Base-by-base conservation (phyloP, 139 green algal species). In the Chlorella sorokiniana region DNA sequence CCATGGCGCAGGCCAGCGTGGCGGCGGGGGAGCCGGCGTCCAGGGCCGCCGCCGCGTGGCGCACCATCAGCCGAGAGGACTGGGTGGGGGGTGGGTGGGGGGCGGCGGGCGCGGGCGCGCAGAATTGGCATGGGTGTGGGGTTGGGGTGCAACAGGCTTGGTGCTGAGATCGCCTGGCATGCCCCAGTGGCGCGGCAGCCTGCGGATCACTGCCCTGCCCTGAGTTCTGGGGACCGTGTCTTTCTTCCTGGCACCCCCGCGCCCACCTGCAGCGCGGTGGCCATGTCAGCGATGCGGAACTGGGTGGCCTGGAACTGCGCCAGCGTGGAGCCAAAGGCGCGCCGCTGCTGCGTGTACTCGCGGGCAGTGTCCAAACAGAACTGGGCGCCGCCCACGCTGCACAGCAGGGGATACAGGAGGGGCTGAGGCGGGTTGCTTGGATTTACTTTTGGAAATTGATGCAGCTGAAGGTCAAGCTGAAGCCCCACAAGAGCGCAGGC, bases 281-380 rank as follows among this genome's bases (percentile, higher is more conserved):
- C 93, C 92, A 95, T 95, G 83, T 97, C 93, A 0, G 93, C 93
- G 16, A 97, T 69, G 63, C 85, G 90, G 78, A 97, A 97, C 85
- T 95, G 86, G 14, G 81, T 95, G 75, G 88, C 86, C 74, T 96
- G 93, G 67, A 94, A 94, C 1, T 65, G 48, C 38, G 51, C 64
- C 29, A 96, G 84, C 35, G 84, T 41, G 69, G 85, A 78, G 14
- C 91, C 90, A 82, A 96, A 96, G 84, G 96, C 92, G 38, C 82
- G 64, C n/a, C 92, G 81, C 35, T 69, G 42, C 18, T 63, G 33
- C 8, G 78, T 78, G 76, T 97, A 94, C 40, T 86, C 54, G 54
- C 73, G 76, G 0, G 92, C 91, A 1, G 78, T 59, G 81, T 95
- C 93, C 20, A 96, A 64, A 78, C 87, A 92, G 56, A 92, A 94